A percentile compares a stretch with the other conserved stretches of the same genome.
Conservation (phyloP, 352 stramenopile species). For the Peronospora destructor region DNA sequence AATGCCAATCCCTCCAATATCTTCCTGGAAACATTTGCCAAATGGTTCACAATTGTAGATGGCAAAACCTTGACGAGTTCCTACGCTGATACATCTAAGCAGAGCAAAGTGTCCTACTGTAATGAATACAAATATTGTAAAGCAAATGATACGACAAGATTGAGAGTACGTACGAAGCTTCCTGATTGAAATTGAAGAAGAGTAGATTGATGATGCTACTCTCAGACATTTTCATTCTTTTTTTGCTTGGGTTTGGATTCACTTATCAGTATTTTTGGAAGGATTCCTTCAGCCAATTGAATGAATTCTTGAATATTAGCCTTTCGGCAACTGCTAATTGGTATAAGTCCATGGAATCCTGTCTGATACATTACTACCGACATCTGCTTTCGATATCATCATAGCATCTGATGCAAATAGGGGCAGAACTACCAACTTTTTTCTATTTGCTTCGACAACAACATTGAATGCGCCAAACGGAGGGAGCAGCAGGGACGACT, state of each 20-base stretch:
- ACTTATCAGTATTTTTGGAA: not conserved
- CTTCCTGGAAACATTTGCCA: slow-evolving; percentile 81
- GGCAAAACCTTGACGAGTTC: slow-evolving; percentile 77
- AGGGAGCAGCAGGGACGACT: slow-evolving; percentile 49
- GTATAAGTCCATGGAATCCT: too few species aligned
- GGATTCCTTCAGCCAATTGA: slow-evolving; percentile 10
- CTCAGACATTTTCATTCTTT: slow-evolving; percentile 39
- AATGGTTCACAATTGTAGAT: slow-evolving; percentile 92
- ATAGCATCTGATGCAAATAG: too few species aligned
- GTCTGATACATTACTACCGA: too few species aligned
- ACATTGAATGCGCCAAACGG: slow-evolving; percentile 68
- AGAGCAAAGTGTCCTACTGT: not conserved
- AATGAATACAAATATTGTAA: not conserved
- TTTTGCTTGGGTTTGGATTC: too few species aligned
- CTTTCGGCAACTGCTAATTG: too few species aligned
- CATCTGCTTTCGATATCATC: too few species aligned
- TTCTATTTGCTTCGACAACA: slow-evolving; percentile 26
- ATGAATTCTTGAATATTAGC: too few species aligned
- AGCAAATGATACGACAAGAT: not conserved
- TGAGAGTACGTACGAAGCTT: slow-evolving; percentile 63
- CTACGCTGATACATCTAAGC: slow-evolving; percentile 85
- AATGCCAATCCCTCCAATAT: slow-evolving; percentile 84
- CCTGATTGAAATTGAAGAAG: slow-evolving; percentile 90
- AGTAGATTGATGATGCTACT: slow-evolving; percentile 57
- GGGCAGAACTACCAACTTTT: too few species aligned